A percentile compares a stretch with the other conserved stretches of the same genome.
phyloP scores from a whole-genome alignment of 371 early-diverging fungal species.

The Rhizopus microsporus region DNA sequence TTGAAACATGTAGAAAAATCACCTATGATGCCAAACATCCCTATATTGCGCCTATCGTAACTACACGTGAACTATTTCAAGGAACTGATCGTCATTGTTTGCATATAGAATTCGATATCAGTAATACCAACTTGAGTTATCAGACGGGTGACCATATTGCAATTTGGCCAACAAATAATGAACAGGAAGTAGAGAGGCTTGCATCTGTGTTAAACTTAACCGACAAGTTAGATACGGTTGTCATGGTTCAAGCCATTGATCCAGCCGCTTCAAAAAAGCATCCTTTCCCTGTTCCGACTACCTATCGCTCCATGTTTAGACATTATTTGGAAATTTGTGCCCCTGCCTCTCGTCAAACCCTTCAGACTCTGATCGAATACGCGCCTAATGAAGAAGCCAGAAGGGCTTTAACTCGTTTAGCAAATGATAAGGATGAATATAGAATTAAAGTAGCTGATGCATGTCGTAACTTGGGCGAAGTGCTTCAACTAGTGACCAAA shows the following conservation, averaged over 20 bases:
- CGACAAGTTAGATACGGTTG: conserved; percentile 66
- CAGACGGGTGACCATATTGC: conserved; percentile 95
- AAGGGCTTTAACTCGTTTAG: conserved; percentile 53
- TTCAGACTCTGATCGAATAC: conserved; percentile 58
- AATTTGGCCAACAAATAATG: conserved; percentile 89
- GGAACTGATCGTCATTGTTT: conserved; percentile 80
- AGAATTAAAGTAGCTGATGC: conserved; percentile 60
- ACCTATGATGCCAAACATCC: conserved; percentile 82
- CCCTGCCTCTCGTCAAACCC: conserved; percentile 63
- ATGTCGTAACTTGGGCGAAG: conserved; percentile 67
- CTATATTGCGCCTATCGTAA: conserved; percentile 62
- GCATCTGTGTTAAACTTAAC: conserved; percentile 64
- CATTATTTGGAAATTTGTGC: conserved; percentile 89
- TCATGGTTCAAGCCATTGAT: conserved; percentile 65
- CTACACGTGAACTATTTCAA: conserved; percentile 67
- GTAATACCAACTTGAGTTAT: conserved; percentile 78
- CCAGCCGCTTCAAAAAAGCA: conserved; percentile 67
- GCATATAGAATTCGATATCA: conserved; percentile 91
- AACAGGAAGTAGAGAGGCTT: conserved; percentile 68
- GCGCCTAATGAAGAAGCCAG: conserved; percentile 62
- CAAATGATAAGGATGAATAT: conserved; percentile 76
- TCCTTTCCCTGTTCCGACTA: conserved; percentile 89
- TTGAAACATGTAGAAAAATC: conserved; percentile 24
- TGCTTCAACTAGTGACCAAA: conserved; percentile 47
- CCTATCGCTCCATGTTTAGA: conserved; percentile 76